Evolutionary conservation across 129 eudicot genomes (phyloP), one percentile per base, ranked within the genome.

Genomic region (Ambrosia trifida): DNA sequence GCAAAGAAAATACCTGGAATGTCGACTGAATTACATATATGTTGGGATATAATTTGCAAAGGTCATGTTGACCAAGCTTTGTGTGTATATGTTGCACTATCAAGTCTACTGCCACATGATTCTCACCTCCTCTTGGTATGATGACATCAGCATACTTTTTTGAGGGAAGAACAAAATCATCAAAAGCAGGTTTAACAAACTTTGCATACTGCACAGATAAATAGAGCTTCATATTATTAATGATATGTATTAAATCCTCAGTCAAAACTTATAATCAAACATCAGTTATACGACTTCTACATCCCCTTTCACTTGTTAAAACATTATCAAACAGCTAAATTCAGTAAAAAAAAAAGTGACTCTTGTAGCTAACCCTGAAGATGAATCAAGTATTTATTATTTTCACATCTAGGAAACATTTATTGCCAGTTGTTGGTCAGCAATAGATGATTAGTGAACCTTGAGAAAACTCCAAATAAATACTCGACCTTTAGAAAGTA

Each of bases 51-150:
- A 94, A 80, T 81, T 89, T 94, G 86, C 98, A 89, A 13, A 94
- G 97, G 79, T 94, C 97, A 79, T 89, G 97, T 62, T 87, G 95
- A 76, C 98, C 96, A 68, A 94, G 98, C 87, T 94, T 94, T 73
- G 98, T 94, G 80, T 80, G 96, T 50, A 94, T 85, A 77, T 94
- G 98, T 72, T 94, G 98, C 69, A 94, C 98, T 67, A 94, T 94
- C 84, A 94, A 81, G 82, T 94, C 98, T 68, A 94, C 81, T 13
- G 98, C 98, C 50, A 94, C 98, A 80, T 94, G 96, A 85, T 94
- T 94, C 68, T 94, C 97, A 45, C 96, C 98, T 40, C 98, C 98
- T 35, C 98, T 88, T n/a, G 98, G 98, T 75, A 89, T 94, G 60
- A 94, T 94, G 50, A 94, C 96, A 85, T 89, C 97, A 44, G 96